Conservation (phyloP, 1,139 yeast species). For the Kodamaea arcana region DNA sequence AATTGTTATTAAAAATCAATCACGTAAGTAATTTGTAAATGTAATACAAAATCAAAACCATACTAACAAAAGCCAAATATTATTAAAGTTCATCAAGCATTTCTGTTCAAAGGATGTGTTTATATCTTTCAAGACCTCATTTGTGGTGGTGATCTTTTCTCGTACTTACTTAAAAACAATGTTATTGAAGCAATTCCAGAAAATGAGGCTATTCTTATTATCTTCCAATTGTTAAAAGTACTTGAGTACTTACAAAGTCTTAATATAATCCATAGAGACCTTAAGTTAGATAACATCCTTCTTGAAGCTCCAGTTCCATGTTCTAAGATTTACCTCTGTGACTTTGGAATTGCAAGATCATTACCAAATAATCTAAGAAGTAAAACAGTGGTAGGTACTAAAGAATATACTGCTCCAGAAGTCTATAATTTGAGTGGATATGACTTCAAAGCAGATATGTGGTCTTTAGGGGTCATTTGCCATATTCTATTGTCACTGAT, state of each 20-base stretch:
- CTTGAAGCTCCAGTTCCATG: conserved; percentile 49
- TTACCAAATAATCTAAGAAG: conserved; percentile 27
- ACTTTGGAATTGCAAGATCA: conserved; percentile 61
- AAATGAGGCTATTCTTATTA: conserved; percentile 49
- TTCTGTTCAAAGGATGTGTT: conserved; percentile 31
- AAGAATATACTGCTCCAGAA: conserved; percentile 69
- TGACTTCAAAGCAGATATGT: conserved; percentile 55
- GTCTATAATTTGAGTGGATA: conserved; percentile 34
- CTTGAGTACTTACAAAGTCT: conserved; percentile 46
- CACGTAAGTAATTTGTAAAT: too few species aligned
- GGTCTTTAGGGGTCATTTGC: conserved; percentile 62
- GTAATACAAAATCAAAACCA: conserved; percentile 14
- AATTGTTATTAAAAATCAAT: neutral
- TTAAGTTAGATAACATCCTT: conserved; percentile 52
- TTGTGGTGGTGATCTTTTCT: conserved; percentile 65
- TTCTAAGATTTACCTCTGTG: conserved; percentile 53
- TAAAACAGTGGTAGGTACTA: conserved; percentile 60
- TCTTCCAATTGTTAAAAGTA: conserved; percentile 54
- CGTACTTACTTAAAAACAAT: conserved; percentile 48
- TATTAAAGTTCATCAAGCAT: conserved; percentile 38
- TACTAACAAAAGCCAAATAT: conserved; percentile 39
- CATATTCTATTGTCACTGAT: conserved; percentile 56
- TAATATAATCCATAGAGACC: conserved; percentile 21
- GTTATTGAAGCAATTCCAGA: conserved; percentile 44
- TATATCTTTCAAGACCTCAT: conserved; percentile 42